A percentile compares a stretch with the other conserved stretches of the same genome.
Evolutionary conservation across 2,329 filamentous ascomycete species (phyloP).

Genomic region (Apiospora arundinis): DNA sequence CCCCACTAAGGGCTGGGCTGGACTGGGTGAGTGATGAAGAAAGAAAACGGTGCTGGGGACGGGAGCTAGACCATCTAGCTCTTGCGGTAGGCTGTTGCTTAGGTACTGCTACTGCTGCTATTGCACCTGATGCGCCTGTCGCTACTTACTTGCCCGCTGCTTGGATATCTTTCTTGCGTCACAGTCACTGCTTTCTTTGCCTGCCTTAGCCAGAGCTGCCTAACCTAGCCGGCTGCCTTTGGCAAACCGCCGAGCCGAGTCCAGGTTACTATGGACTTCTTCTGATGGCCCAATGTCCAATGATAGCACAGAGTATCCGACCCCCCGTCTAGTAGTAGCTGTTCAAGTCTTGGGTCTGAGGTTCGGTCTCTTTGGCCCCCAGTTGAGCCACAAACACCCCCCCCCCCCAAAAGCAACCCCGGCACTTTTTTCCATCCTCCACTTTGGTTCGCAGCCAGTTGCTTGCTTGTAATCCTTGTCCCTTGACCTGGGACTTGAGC

Average conservation of each 20-base stretch:
- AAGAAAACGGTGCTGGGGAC: conserved; percentile 11
- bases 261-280: conserved; percentile 2
- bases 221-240: not conserved
- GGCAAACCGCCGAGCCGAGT: not conserved
- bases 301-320: not conserved
- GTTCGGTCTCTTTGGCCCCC: conserved; percentile 1
- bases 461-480: conserved; percentile 16
- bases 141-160: not conserved
- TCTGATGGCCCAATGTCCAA: not conserved
- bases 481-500: not conserved
- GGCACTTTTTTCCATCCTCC: conserved; percentile 5
- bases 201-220: not conserved
- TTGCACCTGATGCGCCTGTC: not conserved
- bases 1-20: conserved; percentile 13
- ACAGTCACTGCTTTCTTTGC: not conserved
- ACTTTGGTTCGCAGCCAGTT: conserved; percentile 10
- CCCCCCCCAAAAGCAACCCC: conserved; percentile 7
- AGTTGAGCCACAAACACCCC: conserved; percentile 10
- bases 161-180: conserved; percentile 12
- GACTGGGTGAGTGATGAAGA: not conserved
- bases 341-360: conserved; percentile 1
- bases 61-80: not conserved
- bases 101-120: not conserved
- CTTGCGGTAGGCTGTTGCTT: too few relatives aligned
- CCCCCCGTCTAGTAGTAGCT: not conserved